These are phyloP conservation scores for Penicillium psychrosexuale DNA, from an alignment of 2,329 filamentous ascomycete species.

Conservation along the genomic window DNA sequence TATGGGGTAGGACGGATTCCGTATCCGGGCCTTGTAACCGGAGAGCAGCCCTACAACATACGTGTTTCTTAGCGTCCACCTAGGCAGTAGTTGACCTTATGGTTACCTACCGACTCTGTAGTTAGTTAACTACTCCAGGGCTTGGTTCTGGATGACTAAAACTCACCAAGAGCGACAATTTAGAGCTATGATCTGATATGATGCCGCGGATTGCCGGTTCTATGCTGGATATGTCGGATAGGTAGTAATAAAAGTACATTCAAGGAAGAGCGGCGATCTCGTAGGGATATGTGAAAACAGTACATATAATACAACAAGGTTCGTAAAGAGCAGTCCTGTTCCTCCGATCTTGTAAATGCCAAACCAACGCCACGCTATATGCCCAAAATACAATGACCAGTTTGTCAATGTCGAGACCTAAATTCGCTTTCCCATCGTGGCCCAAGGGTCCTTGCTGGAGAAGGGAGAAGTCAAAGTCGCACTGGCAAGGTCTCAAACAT, in stretches of 20 bases:
- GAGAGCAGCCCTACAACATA: neutral
- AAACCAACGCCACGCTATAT: slow-evolving; percentile 44
- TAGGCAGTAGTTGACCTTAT: neutral
- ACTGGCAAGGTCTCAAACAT: slow-evolving; percentile 24
- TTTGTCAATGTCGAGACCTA: slow-evolving; percentile 19
- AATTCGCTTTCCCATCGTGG: slow-evolving; percentile 3
- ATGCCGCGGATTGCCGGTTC: neutral
- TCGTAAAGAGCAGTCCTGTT: slow-evolving; percentile 19
- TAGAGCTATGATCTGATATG: neutral
- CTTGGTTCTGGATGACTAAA: neutral
- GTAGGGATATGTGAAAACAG: slow-evolving; percentile 44
- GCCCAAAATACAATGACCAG: slow-evolving; percentile 29
- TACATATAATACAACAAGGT: slow-evolving; percentile 66
- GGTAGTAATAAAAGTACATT: slow-evolving; percentile 22
- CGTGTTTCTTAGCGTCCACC: neutral
- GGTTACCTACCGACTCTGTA: too few relatives aligned
- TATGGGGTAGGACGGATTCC: neutral
- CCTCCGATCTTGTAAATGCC: slow-evolving; percentile 26
- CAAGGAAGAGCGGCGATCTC: slow-evolving; percentile 66
- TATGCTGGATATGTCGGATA: neutral
- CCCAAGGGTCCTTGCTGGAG: neutral
- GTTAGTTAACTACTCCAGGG: too few relatives aligned
- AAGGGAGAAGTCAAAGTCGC: neutral
- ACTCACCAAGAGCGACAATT: slow-evolving; percentile 8
- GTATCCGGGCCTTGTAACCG: neutral